These are phyloP conservation scores for Schwanniomyces yamadae DNA, from an alignment of 805 yeast species.

Conservation along the genomic window DNA sequence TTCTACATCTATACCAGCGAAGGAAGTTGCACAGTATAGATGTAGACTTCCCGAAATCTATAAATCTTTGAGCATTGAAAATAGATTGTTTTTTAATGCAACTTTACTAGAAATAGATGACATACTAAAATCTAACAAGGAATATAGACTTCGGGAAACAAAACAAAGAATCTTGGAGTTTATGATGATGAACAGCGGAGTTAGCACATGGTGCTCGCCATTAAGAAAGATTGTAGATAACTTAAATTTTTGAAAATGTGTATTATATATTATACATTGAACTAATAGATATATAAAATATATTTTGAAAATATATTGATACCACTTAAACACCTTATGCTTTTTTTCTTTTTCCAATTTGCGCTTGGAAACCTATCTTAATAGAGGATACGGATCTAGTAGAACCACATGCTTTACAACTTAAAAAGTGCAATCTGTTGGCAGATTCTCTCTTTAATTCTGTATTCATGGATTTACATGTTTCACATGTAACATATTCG, in stretches of 20 bases:
- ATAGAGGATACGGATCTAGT: constrained; percentile 95
- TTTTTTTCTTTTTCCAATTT: constrained; percentile 86
- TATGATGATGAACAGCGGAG: constrained; percentile 58
- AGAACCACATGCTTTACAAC: constrained; percentile 97
- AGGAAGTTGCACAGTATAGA: constrained; percentile 45
- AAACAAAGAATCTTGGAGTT: constrained; percentile 44
- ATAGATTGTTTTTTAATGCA: constrained; percentile 16
- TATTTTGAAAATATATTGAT: constrained; percentile 1
- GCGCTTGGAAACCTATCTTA: constrained; percentile 99
- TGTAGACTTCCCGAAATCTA: constrained; percentile 29
- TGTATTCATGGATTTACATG: constrained; percentile 97
- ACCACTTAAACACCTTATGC: constrained; percentile 17
- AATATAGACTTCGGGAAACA: constrained; percentile 7
- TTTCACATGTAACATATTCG: constrained; percentile 98
- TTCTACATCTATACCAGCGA: constrained; percentile 33
- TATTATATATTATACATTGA: constrained; percentile 14
- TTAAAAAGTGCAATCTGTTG: constrained; percentile 94
- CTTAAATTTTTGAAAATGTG: constrained; percentile 5
- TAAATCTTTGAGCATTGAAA: constrained; percentile 2
- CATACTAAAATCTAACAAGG: background rate
- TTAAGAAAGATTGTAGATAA: constrained; percentile 47
- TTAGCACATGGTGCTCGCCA: constrained; percentile 67
- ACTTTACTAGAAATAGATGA: too few species aligned
- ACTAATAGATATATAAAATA: constrained; percentile 2
- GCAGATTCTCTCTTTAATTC: constrained; percentile 92